These are phyloP conservation scores for Pseudopyricularia javanii DNA, from an alignment of 2,329 filamentous ascomycete genomes.

Conservation along the genomic window DNA sequence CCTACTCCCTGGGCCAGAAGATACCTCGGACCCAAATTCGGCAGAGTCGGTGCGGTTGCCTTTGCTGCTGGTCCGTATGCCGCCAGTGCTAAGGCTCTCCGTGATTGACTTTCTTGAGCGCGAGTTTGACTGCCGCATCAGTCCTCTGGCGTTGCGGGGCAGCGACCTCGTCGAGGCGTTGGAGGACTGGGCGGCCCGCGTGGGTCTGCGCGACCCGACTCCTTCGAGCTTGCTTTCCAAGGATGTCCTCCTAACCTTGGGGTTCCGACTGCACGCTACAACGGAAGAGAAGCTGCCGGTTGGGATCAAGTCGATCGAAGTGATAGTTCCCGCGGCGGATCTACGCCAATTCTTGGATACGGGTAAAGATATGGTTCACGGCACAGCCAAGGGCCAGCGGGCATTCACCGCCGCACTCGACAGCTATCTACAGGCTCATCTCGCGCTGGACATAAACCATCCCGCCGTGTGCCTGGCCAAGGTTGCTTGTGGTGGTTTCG, in stretches of 20 bases:
- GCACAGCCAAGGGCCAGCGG: conserved; percentile 9
- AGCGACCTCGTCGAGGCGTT: conserved; percentile 28
- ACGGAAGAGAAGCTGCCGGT: conserved; percentile 6
- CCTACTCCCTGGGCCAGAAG: conserved; percentile 13
- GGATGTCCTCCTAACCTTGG: conserved; percentile 38
- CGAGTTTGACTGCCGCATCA: conserved; percentile 45
- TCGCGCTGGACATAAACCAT: conserved; percentile 42
- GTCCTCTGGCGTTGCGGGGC: conserved; percentile 34
- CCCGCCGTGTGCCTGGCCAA: conserved; percentile 38
- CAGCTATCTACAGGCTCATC: conserved; percentile 36
- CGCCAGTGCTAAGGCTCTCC: conserved; percentile 33
- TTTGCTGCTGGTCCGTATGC: conserved; percentile 43
- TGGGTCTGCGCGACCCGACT: conserved; percentile 2
- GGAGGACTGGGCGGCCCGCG: not conserved
- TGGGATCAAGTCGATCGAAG: conserved; percentile 33
- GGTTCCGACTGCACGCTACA: conserved; percentile 29
- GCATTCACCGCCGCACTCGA: conserved; percentile 39
- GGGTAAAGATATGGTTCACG: conserved; percentile 17
- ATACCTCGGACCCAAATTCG: not conserved
- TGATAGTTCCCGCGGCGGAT: conserved; percentile 37
- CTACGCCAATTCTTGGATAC: conserved; percentile 30
- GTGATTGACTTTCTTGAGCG: conserved; percentile 37
- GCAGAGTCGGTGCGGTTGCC: conserved; percentile 23
- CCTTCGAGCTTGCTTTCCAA: conserved; percentile 16
- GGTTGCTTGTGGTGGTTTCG: conserved; percentile 43